These are phyloP conservation scores for Sclerospora graminicola DNA, from an alignment of 352 stramenopile species.

Conservation along the genomic window DNA sequence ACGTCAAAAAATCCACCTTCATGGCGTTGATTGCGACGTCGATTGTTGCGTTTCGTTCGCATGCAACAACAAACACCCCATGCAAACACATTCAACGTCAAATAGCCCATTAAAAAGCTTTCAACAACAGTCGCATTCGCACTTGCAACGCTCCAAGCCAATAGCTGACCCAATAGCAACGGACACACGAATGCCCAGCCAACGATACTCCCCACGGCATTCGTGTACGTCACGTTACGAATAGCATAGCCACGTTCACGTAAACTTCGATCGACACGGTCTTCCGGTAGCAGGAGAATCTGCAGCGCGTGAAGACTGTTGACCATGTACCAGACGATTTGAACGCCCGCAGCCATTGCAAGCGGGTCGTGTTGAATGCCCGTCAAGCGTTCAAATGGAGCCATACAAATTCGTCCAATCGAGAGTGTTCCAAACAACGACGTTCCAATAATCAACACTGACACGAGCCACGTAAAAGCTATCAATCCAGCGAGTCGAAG, in stretches of 20 bases:
- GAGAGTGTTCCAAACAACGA: conserved; percentile 65
- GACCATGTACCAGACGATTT: conserved; percentile 68
- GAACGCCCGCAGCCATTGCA: conserved; percentile 55
- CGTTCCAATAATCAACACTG: conserved; percentile 43
- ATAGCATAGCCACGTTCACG: conserved; percentile 59
- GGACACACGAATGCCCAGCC: conserved; percentile 66
- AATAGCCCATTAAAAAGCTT: conserved; percentile 69
- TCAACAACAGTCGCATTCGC: conserved; percentile 40
- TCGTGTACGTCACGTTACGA: conserved; percentile 44
- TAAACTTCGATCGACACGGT: conserved; percentile 49
- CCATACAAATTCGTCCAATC: conserved; percentile 52
- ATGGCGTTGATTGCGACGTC: conserved; percentile 25
- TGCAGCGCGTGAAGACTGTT: conserved; percentile 53
- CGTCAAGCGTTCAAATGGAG: conserved; percentile 54
- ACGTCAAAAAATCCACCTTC: conserved; percentile 26
- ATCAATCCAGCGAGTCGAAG: conserved; percentile 41
- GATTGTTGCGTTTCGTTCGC: conserved; percentile 30
- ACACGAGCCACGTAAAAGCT: conserved; percentile 48
- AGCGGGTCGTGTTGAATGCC: conserved; percentile 69
- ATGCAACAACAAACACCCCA: conserved; percentile 80
- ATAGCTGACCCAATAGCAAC: conserved; percentile 53
- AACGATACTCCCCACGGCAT: conserved; percentile 40
- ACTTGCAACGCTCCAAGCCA: conserved; percentile 37
- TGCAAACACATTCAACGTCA: conserved; percentile 54
- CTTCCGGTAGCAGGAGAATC: conserved; percentile 45